Percentiles rank a stretch among this genome's conserved stretches.
Conservation (phyloP, 1,139 yeast species). For the Wickerhamomyces sp. region DNA sequence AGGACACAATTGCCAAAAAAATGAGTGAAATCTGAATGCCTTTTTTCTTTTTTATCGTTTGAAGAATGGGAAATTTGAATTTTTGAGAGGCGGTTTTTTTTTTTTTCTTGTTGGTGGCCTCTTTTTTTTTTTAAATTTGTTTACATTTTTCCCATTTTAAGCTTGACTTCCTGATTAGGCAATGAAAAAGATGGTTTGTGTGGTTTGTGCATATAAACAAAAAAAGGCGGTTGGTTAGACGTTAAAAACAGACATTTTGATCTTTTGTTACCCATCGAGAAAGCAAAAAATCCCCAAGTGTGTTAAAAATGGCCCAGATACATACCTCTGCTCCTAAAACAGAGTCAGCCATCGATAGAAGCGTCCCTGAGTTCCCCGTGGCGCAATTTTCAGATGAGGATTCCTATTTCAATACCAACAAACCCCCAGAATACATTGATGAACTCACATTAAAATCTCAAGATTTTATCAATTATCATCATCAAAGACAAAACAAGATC, state of each 20-base stretch:
- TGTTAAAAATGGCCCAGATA: slow-evolving; percentile 15
- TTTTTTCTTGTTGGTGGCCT: background rate
- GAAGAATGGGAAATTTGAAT: too few relatives aligned
- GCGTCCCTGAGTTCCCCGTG: slow-evolving; percentile 71
- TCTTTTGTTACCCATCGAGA: too few relatives aligned
- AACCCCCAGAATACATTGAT: slow-evolving; percentile 68
- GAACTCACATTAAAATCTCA: slow-evolving; percentile 53
- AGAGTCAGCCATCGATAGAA: slow-evolving; percentile 71
- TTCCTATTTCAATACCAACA: slow-evolving; percentile 63
- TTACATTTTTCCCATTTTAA: background rate
- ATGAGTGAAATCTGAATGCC: background rate
- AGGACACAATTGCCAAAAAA: too few relatives aligned
- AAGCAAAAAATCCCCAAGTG: too few relatives aligned
- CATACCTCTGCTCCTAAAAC: slow-evolving; percentile 68
- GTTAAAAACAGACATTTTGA: too few relatives aligned
- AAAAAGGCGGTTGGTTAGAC: too few relatives aligned
- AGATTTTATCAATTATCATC: slow-evolving; percentile 49
- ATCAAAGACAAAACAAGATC: slow-evolving; percentile 39
- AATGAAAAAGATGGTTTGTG: too few relatives aligned
- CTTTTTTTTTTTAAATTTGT: too few relatives aligned
- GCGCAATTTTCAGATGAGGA: slow-evolving; percentile 75
- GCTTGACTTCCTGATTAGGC: slow-evolving; percentile 9
- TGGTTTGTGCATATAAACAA: too few relatives aligned
- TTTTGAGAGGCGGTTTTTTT: background rate
- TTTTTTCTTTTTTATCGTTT: too few relatives aligned